These are phyloP conservation scores for Pelargonium citronellum DNA, from an alignment of 441 rosid species.

Conservation along the genomic window DNA sequence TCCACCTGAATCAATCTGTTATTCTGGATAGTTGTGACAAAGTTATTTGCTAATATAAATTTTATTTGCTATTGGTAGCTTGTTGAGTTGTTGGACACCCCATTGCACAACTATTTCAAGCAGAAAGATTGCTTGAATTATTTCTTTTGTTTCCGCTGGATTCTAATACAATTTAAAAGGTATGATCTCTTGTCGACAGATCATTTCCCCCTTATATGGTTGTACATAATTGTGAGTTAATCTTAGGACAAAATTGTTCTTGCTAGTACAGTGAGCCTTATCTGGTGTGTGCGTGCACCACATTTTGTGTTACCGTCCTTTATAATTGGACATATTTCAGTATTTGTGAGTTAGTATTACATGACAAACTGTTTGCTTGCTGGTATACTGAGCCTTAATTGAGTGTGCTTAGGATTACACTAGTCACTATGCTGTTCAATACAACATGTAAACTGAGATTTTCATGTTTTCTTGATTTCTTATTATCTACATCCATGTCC, in stretches of 20 bases:
- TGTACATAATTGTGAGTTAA: neutral
- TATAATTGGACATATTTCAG: neutral
- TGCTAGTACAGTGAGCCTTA: neutral
- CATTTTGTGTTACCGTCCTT: neutral
- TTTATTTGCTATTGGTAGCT: conserved; percentile 44
- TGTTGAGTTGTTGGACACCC: conserved; percentile 86
- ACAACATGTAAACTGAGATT: neutral
- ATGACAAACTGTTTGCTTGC: too few species aligned
- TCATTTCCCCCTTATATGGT: neutral
- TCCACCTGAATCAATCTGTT: conserved; percentile 1
- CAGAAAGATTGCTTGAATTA: conserved; percentile 96
- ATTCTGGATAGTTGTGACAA: conserved; percentile 13
- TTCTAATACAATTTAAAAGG: conserved; percentile 95
- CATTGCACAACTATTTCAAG: conserved; percentile 80
- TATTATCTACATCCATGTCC: neutral
- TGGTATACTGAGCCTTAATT: neutral
- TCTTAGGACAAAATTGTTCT: neutral
- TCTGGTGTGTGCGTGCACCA: neutral
- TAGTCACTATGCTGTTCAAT: too few species aligned
- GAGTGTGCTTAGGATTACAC: neutral
- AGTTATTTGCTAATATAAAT: conserved; percentile 18
- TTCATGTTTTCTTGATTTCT: neutral
- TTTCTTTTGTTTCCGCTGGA: conserved; percentile 99
- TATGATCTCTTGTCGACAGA: conserved; percentile 21
- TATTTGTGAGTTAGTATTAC: neutral